Conservation (phyloP, 2,329 filamentous ascomycete genomes). For the Fusarium sp. region DNA sequence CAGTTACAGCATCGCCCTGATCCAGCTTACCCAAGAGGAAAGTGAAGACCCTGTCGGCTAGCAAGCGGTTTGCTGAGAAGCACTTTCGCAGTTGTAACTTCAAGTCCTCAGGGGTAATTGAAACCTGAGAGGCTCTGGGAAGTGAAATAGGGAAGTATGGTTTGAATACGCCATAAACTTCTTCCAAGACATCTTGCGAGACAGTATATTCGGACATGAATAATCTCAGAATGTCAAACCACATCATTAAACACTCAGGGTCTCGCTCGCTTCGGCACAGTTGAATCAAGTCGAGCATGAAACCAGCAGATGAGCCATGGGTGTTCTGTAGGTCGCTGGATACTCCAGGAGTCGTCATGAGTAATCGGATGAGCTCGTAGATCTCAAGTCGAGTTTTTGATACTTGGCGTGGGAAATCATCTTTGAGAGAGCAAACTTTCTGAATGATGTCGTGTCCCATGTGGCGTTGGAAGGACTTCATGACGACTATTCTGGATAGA, state of each 20-base stretch:
- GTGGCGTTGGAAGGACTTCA: constrained; percentile 63
- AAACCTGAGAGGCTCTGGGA: constrained; percentile 60
- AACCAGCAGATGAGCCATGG: constrained; percentile 57
- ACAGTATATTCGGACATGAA: constrained; percentile 60
- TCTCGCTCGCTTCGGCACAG: constrained; percentile 67
- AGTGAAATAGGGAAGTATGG: constrained; percentile 71
- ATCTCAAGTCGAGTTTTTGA: constrained; percentile 63
- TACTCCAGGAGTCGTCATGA: constrained; percentile 58
- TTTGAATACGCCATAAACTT: constrained; percentile 66
- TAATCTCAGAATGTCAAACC: constrained; percentile 63
- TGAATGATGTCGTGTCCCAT: constrained; percentile 61
- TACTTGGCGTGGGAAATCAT: constrained; percentile 67
- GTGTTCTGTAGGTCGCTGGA: constrained; percentile 57
- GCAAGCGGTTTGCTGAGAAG: constrained; percentile 61
- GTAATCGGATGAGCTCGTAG: constrained; percentile 59
- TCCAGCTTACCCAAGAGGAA: constrained; percentile 69
- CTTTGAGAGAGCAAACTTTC: constrained; percentile 61
- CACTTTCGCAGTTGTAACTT: constrained; percentile 65
- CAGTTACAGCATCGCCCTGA: constrained; percentile 67
- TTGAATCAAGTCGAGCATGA: constrained; percentile 61
- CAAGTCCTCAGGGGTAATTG: constrained; percentile 66
- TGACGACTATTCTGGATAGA: constrained; percentile 59
- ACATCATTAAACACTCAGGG: constrained; percentile 65
- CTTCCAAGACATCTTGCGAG: constrained; percentile 58
- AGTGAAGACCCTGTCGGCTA: constrained; percentile 61